Percentiles rank a stretch among this genome's conserved stretches.
Evolutionary conservation across 2,329 filamentous ascomycete genomes (phyloP).

Genomic region (Hypoxylon rubiginosum): DNA sequence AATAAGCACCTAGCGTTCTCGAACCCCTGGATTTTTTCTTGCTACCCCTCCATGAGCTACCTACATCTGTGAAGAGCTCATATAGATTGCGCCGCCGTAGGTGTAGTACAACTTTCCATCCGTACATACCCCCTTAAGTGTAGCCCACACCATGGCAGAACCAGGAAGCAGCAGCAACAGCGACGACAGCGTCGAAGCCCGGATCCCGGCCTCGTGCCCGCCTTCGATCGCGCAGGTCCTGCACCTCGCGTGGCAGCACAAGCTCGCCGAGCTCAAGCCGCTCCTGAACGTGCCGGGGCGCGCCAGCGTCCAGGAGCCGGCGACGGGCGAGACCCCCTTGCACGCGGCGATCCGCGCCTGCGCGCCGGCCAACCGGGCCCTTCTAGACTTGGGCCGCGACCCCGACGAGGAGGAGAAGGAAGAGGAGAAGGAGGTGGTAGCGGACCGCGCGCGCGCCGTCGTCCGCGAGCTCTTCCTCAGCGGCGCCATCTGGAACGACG

Average conservation of each 20-base stretch:
- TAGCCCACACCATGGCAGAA: neutral
- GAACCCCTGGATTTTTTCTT: conserved; percentile 30
- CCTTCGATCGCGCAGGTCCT: conserved; percentile 65
- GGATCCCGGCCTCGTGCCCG: conserved; percentile 68
- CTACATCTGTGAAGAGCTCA: too few relatives aligned
- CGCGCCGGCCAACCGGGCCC: conserved; percentile 56
- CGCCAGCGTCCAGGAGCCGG: conserved; percentile 84
- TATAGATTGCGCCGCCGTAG: too few relatives aligned
- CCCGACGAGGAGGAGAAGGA: too few relatives aligned
- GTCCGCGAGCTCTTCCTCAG: conserved; percentile 84
- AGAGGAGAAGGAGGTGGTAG: conserved; percentile 60
- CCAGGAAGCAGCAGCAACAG: conserved; percentile 59
- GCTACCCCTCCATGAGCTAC: conserved; percentile 30
- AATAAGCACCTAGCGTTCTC: conserved; percentile 2
- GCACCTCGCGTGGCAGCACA: conserved; percentile 68
- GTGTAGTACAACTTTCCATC: too few relatives aligned
- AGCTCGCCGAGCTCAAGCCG: conserved; percentile 75
- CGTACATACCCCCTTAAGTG: neutral
- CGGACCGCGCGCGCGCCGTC: conserved; percentile 75
- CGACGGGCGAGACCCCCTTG: conserved; percentile 87
- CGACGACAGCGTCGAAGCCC: conserved; percentile 66
- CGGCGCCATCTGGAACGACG: conserved; percentile 97
- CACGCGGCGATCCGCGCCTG: conserved; percentile 91
- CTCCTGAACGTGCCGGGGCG: conserved; percentile 74
- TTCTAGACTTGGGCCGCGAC: too few relatives aligned